Percentiles rank a stretch among this genome's conserved stretches.
These are phyloP conservation scores for Magnusiomyces magnusii DNA, from an alignment of 1,139 yeast species.

Conservation along the genomic window DNA sequence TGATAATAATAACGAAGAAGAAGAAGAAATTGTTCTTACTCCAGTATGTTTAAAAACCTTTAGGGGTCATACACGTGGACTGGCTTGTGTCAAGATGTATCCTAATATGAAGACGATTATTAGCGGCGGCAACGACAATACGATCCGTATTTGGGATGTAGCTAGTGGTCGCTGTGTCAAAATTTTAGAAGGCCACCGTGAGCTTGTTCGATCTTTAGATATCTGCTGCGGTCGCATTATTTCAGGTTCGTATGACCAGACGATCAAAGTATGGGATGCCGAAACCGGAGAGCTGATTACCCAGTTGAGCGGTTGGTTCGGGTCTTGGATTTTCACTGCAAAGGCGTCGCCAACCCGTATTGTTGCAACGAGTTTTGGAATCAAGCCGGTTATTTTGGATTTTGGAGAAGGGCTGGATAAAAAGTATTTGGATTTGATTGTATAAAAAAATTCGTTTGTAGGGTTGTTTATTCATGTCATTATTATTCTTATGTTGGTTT, in stretches of 20 bases:
- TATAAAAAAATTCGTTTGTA: too few relatives aligned
- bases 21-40: neutral
- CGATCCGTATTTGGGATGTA: conserved; percentile 32
- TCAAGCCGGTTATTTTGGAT: conserved; percentile 31
- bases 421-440: conserved; percentile 22
- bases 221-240: conserved; percentile 26
- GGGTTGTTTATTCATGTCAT: too few relatives aligned
- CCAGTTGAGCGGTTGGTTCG: conserved; percentile 30
- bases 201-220: conserved; percentile 31
- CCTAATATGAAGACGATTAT: conserved; percentile 23
- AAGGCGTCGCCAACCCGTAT: conserved; percentile 28
- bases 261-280: conserved; percentile 34
- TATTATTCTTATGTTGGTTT: too few relatives aligned
- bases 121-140: conserved; percentile 35
- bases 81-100: conserved; percentile 33
- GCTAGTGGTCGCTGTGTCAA: conserved; percentile 26
- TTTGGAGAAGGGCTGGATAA: conserved; percentile 27
- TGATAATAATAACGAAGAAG: neutral
- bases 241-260: conserved; percentile 35
- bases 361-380: conserved; percentile 32
- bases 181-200: conserved; percentile 29
- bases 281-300: conserved; percentile 25
- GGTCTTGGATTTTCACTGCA: conserved; percentile 34
- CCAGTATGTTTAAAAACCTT: conserved; percentile 23
- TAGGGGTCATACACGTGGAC: conserved; percentile 33